phyloP scores from a whole-genome alignment of 208 protist genomes.

The Trypanosoma vivax region DNA sequence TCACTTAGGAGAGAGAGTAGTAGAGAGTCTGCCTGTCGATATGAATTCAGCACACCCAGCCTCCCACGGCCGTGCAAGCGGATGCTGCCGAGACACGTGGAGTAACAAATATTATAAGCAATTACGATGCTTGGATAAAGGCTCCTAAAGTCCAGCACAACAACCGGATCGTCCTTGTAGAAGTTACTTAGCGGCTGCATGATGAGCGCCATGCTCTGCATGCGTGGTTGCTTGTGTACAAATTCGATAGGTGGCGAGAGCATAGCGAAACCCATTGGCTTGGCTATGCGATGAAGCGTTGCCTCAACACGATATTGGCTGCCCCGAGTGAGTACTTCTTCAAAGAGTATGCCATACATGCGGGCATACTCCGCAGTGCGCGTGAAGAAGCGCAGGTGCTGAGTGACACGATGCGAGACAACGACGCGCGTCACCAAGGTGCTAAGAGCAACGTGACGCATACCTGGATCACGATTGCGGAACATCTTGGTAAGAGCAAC shows the following conservation, averaged over 20 bases:
- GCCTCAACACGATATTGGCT: conserved; percentile 86
- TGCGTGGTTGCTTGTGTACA: conserved; percentile 61
- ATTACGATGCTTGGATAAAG: conserved; percentile 99
- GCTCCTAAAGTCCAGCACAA: conserved; percentile 99
- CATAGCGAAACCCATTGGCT: conserved; percentile 59
- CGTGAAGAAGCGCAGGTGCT: conserved; percentile 53
- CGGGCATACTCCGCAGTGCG: conserved; percentile 51
- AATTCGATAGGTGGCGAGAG: conserved; percentile 47
- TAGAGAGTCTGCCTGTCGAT: conserved; percentile 29
- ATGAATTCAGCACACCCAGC: conserved; percentile 73
- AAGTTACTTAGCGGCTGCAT: conserved; percentile 66
- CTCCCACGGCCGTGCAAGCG: conserved; percentile 5
- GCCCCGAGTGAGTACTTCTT: conserved; percentile 70
- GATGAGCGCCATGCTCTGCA: conserved; percentile 75
- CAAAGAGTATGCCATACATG: conserved; percentile 76
- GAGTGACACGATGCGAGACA: conserved; percentile 45
- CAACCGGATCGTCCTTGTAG: conserved; percentile 87
- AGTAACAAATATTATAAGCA: conserved; percentile 99
- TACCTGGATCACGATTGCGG: conserved; percentile 2
- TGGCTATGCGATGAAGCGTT: conserved; percentile 62
- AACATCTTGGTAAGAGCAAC: conserved; percentile 41
- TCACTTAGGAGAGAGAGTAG: conserved; percentile 85
- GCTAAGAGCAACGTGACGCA: conserved; percentile 35
- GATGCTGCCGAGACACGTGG: conserved; percentile 69
- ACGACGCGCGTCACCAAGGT: conserved; percentile 42